Base-by-base conservation (phyloP, 306 rosid genomes). In the Cotoneaster glaucophyllus region DNA sequence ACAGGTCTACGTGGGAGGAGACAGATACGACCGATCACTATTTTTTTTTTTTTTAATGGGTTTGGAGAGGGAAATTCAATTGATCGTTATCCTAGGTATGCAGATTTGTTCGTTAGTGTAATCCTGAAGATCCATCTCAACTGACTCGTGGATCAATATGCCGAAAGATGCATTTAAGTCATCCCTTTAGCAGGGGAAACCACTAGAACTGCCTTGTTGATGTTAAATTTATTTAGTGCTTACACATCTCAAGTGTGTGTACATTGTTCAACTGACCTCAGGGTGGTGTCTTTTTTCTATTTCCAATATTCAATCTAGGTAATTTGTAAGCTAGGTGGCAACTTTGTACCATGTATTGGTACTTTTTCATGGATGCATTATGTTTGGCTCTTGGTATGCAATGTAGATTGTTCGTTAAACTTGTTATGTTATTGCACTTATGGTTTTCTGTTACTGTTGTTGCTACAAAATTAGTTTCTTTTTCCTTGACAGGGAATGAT, bases 401-500 rank as follows among this genome's bases (percentile, higher is more conserved):
- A 3, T 41, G 17, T 37, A 19, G 21, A 59, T 24, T 25, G 28
- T 3, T 26, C 26, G 68, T 61, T 18, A 25, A 59, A 43, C 57
- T 73, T 73, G 41, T 73, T 73, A 29, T 73, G 21, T 41, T 73
- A 24, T 18, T 11, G 43, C 44, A 4, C 29, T 58, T 70, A 59
- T 82, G 48, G 69, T 61, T 78, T 81, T 82, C 71, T 71, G 22
- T 77, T 68, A 50, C 58, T 74, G 26, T 76, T 37, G 71, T 66
- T 82, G 70, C 71, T 67, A 64, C 64, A 29, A 75, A 28, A 52
- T 67, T 74, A 58, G 4, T 28, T 67, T 66, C 39, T 77, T 57
- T 81, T 32, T 81, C 78, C 72, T 78, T 86, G 69, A 63, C 85
- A 94, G 97, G 86, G 67, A 72, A 84, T 92, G 98, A 72, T 84